Evolutionary conservation across 805 yeast species (phyloP), one percentile per base, ranked within the genome.

Genomic region (Wickerhamiella nectarea): DNA sequence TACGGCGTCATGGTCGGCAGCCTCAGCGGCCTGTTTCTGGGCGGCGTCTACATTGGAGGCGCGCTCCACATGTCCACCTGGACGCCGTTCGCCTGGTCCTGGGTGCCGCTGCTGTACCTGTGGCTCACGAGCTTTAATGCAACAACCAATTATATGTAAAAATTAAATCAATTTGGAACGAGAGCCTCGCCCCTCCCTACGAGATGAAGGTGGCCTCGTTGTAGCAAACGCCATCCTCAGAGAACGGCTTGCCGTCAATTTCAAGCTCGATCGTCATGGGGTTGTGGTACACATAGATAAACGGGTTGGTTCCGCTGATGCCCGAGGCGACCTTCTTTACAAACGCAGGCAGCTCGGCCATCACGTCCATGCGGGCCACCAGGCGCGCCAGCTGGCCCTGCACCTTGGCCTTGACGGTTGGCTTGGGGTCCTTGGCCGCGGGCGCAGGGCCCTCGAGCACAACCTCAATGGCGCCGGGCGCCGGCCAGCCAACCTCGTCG

Each of bases 261-360:
- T 48, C 48, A 43, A 66, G 55, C 50, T 63, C 68, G 48, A 82
- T 65, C 6, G 66, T 61, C 57, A 78, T 65, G 44, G 72, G 71
- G 59, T 83, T 79, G 60, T 80, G 74, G 66, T 75, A 91, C 67
- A 91, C 97, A 65, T 87, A 91, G 56, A 91, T 89, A 67, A 75
- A 89, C n/a, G 98, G 98, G 60, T 80, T 83, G 21, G 97, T 79
- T 41, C 97, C 98, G 12, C 91, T 91, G 44, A 89, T 93, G 46
- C 94, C 95, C 49, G 87, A 76, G 37, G 84, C 97, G 47, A 91
- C 81, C 55, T 78, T 81, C 66, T 89, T 91, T 52, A 91, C 94
- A 63, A 91, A 86, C 50, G 75, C 78, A 21, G 98, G 98, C 47
- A 91, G 79, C 65, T 91, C 97, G 41, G 86, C 83, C 96, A 91